Conservation (phyloP, 371 early-diverging fungal species). For the Lichtheimia ornata region DNA sequence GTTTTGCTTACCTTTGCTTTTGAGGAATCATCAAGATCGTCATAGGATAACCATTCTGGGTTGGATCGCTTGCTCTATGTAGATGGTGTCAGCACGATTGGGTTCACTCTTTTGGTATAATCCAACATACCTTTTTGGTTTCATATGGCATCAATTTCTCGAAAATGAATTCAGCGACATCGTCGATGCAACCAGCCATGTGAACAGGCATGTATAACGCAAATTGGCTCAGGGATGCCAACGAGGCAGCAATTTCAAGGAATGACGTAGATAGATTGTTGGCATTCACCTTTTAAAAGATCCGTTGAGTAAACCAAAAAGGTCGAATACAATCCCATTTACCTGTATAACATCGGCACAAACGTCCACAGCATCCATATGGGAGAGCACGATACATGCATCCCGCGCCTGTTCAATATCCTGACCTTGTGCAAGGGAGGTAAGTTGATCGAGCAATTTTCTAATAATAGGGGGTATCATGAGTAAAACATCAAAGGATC, state of each 20-base stretch:
- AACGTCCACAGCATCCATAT: constrained; percentile 20
- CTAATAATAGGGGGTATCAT: constrained; percentile 14
- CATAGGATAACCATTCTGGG: constrained; percentile 35
- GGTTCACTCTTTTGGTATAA: neutral
- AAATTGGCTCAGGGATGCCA: constrained; percentile 60
- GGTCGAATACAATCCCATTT: neutral
- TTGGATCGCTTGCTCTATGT: constrained; percentile 11
- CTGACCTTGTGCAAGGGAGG: constrained; percentile 47
- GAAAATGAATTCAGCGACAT: constrained; percentile 58
- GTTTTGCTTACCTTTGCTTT: constrained; percentile 30
- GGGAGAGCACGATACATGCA: constrained; percentile 64
- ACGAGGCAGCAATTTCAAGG: constrained; percentile 37
- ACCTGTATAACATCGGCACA: constrained; percentile 9
- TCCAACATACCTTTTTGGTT: neutral
- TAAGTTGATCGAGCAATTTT: constrained; percentile 41
- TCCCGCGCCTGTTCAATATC: constrained; percentile 54
- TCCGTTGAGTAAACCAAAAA: neutral
- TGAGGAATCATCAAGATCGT: constrained; percentile 24
- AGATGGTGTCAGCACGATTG: neutral
- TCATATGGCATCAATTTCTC: constrained; percentile 44
- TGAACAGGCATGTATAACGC: constrained; percentile 52
- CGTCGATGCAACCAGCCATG: constrained; percentile 43
- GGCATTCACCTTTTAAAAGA: neutral
- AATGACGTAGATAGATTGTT: constrained; percentile 32
- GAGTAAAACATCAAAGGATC: neutral